A percentile compares a stretch with the other conserved stretches of the same genome.
phyloP scores from a whole-genome alignment of 2,329 filamentous ascomycete species.

The Juglanconis juglandina region DNA sequence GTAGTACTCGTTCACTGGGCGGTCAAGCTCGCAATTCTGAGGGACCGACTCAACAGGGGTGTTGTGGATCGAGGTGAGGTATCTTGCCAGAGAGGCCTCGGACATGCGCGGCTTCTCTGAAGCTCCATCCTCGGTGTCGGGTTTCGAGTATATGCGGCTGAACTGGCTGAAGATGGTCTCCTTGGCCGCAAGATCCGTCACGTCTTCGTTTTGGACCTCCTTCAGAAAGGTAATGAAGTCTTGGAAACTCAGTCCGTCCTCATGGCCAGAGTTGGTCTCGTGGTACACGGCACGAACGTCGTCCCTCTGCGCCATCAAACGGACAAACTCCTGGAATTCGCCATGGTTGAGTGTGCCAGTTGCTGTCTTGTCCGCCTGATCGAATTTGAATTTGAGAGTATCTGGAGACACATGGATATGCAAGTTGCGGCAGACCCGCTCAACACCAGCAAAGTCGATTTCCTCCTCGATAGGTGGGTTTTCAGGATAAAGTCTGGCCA shows the following conservation, averaged over 20 bases:
- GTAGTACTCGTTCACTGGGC: conserved; percentile 93
- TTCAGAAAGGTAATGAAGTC: conserved; percentile 77
- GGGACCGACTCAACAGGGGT: conserved; percentile 60
- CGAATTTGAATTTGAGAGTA: conserved; percentile 71
- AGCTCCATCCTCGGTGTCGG: conserved; percentile 32
- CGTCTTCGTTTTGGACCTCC: conserved; percentile 70
- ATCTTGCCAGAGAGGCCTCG: conserved; percentile 73
- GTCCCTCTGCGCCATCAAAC: conserved; percentile 75
- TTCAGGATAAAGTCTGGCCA: conserved; percentile 62
- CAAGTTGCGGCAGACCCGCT: conserved; percentile 79
- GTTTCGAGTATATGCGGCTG: conserved; percentile 40
- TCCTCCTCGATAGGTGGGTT: conserved; percentile 57
- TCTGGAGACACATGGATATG: conserved; percentile 86
- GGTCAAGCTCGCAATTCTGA: conserved; percentile 65
- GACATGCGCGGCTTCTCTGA: conserved; percentile 62
- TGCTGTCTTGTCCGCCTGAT: conserved; percentile 62
- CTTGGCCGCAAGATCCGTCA: conserved; percentile 67
- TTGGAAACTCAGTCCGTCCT: conserved; percentile 63
- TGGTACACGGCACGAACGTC: conserved; percentile 76
- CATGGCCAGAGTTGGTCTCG: conserved; percentile 53
- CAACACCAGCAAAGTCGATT: conserved; percentile 74
- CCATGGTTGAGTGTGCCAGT: conserved; percentile 68
- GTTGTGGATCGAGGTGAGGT: conserved; percentile 72
- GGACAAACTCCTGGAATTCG: conserved; percentile 82
- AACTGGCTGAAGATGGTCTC: conserved; percentile 68